Evolutionary conservation across 345 rosid genomes (phyloP), one percentile per base, ranked within the genome.

Genomic region (Noccaea bulbosa): DNA sequence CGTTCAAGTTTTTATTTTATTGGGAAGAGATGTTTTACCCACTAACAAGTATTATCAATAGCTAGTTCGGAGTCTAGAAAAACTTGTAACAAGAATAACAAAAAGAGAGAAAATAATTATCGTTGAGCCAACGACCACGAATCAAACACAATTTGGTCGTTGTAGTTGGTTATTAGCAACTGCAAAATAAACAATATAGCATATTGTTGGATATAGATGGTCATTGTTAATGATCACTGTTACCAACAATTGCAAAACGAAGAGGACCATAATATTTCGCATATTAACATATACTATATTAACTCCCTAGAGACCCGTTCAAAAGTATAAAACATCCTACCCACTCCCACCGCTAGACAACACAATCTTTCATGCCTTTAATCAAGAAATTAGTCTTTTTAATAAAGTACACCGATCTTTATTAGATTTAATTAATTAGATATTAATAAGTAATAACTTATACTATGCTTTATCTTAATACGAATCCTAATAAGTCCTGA

Each of bases 341-440:
- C 78, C 49, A 74, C 78, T 60, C 78, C 73, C 78, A 74, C 68
- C 68, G 67, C 56, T 60, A 59, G 77, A 73, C 71, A 73, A 73
- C 71, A 73, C 46, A 65, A 73, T 73, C 71, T 73, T 74, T 74
- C 62, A 41, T 67, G 71, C 73, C 62, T 74, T 67, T 60, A 74
- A 67, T 74, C 50, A 51, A 60, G 53, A 37, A 67, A 30, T 32
- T 59, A 24, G 11, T 67, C 44, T 66, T 66, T 40, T 46, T 47
- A 52, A 71, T 47, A 52, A 71, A 53, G 56, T 53, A 71, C 53
- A 60, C 61, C 37, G 5, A 40, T 33, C 32, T 40, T 72, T 70
- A 32, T 48, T 39, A 8, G 17, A 43, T 67, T 55, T 43, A 32
- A 35, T 27, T 46, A 55, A 37, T 45, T 72, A 46, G 46, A 6